A percentile compares a stretch with the other conserved stretches of the same genome.
Conservation (phyloP, 495 filamentous ascomycete species). For the Penicillium paxilli region DNA sequence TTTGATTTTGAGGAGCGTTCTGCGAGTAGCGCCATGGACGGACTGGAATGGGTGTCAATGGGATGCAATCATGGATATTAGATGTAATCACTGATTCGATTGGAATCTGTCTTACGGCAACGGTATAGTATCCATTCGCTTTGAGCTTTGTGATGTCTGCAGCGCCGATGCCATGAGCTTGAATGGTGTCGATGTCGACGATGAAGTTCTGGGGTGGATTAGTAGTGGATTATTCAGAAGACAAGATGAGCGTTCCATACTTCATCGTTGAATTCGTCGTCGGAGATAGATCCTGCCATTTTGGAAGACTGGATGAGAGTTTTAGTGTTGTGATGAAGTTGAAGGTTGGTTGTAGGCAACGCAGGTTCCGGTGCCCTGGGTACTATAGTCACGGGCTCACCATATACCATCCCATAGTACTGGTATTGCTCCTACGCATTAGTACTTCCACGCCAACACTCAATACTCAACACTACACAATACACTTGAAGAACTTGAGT, state of each 20-base stretch:
- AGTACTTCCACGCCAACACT: too few species aligned
- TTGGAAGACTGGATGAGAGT: background rate
- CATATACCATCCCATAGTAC: too few species aligned
- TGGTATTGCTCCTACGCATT: too few species aligned
- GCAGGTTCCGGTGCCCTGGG: too few species aligned
- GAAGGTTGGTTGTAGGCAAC: background rate
- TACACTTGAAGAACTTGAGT: background rate
- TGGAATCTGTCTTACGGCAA: slow-evolving; percentile 51
- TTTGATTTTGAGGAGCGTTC: slow-evolving; percentile 70
- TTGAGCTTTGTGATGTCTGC: slow-evolving; percentile 77
- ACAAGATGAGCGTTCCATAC: background rate
- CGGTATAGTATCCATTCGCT: slow-evolving; percentile 66
- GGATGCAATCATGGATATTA: background rate
- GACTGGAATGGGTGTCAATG: slow-evolving; percentile 42
- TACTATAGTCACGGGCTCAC: too few species aligned
- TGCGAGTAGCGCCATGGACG: slow-evolving; percentile 65
- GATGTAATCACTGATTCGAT: background rate
- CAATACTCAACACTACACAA: background rate
- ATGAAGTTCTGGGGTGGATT: slow-evolving; percentile 53
- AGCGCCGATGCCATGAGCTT: slow-evolving; percentile 72
- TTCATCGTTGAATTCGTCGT: background rate
- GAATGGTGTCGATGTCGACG: slow-evolving; percentile 73
- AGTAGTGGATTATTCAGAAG: background rate
- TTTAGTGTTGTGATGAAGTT: background rate
- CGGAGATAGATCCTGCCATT: background rate